Conservation (phyloP, 176 grass and related monocot genomes). For the Calamus simplicifolius region DNA sequence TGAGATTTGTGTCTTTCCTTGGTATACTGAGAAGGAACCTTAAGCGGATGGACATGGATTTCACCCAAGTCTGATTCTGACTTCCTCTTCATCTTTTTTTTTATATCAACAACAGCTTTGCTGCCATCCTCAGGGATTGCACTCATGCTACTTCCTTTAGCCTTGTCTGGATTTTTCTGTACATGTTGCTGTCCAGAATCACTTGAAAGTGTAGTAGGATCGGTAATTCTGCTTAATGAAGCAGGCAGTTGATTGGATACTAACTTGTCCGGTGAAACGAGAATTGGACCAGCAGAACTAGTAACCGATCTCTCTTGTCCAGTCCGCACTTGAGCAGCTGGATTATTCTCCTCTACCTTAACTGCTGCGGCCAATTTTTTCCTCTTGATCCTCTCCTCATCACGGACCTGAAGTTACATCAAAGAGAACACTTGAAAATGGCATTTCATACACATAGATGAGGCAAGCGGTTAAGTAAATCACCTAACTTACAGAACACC, state of each 20-base stretch:
- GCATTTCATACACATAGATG: neutral
- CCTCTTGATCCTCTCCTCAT: constrained; percentile 73
- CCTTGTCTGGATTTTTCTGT: constrained; percentile 33
- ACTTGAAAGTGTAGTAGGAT: constrained; percentile 20
- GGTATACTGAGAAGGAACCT: constrained; percentile 30
- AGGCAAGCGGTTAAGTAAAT: too few species aligned
- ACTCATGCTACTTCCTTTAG: constrained; percentile 15
- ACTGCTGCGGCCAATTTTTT: constrained; percentile 50
- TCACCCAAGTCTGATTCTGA: constrained; percentile 34
- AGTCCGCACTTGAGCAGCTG: constrained; percentile 33
- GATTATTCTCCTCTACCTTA: constrained; percentile 30
- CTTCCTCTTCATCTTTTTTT: constrained; percentile 70
- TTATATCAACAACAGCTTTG: constrained; percentile 22
- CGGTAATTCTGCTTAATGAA: constrained; percentile 24
- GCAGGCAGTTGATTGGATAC: constrained; percentile 5
- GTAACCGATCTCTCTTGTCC: constrained; percentile 15
- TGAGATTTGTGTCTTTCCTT: constrained; percentile 44
- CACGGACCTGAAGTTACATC: constrained; percentile 46
- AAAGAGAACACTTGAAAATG: constrained; percentile 5
- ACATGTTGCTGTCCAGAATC: constrained; percentile 50
- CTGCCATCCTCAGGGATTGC: constrained; percentile 23
- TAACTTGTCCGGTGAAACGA: constrained; percentile 21
- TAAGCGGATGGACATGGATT: constrained; percentile 35
- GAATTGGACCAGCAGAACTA: neutral
- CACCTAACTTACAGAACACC: too few species aligned